Base-by-base conservation (phyloP, 2,329 filamentous ascomycete species). In the Penicillium sp. region DNA sequence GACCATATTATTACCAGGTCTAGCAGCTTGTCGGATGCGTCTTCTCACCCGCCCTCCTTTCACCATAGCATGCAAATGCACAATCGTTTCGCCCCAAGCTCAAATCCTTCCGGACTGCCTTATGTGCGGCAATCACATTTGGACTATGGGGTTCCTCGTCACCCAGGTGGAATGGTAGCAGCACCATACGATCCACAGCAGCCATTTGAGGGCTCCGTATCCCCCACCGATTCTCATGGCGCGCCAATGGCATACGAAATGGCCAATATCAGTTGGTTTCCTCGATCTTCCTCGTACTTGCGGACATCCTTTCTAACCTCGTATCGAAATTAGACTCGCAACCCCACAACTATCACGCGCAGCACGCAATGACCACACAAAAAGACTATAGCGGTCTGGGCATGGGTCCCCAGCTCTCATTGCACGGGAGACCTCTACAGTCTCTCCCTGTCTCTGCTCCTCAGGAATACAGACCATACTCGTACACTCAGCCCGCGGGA, bases 11-110 rank as follows among this genome's bases (percentile, higher is more conserved):
- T 72, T 40, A 66, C 72, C 22, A 66, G 75, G 49, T 76, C 75
- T 6, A 76, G 73, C 65, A 77, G 75, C 37, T 65, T 77, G 42
- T 77, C 75, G 0, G 75, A 76, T 56, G 61, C 71, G 7, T 71
- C 69, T 16, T 59, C 65, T 28, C 65, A 68, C 3, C 57, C 55
- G 8, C 49, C 65, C 40, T 63, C 74, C 7, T 70, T 70, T 58
- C 65, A 70, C 52, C 55, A 69, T 16, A 65, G 70, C 25, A 59
- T 75, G 58, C 73, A 72, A 52, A 64, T 72, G n/a, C 70, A 68
- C 4, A 68, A 67, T 28, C 69, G 70, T 25, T 75, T 69, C 25
- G 67, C 69, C 22, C 62, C 73, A 35, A 67, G 70, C 14, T 54
- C 68, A 16, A 71, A 72, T 38, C 69, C 70, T 54, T 59, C 70